phyloP scores from a whole-genome alignment of 345 rosid genomes.

The Moricandia moricandioides region DNA sequence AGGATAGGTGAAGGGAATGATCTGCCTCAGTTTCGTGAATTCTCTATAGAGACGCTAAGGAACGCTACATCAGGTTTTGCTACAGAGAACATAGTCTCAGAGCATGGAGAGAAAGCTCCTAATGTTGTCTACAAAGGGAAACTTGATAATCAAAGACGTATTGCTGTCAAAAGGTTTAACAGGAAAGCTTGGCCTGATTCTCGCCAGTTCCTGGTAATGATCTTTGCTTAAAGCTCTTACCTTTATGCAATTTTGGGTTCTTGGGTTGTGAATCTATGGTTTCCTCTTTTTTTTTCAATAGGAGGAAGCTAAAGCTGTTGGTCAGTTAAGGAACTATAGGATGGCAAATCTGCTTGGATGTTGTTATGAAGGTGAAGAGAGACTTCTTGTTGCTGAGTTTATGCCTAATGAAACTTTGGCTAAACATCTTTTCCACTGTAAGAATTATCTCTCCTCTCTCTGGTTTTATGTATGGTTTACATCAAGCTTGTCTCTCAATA shows the following conservation, averaged over 20 bases:
- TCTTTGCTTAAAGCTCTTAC: constrained; percentile 4
- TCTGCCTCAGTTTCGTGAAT: constrained; percentile 69
- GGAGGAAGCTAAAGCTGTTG: constrained; percentile 96
- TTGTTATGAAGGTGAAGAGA: constrained; percentile 84
- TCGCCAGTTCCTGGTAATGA: constrained; percentile 70
- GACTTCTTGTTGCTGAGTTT: constrained; percentile 88
- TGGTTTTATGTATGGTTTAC: neutral
- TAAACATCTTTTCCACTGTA: constrained; percentile 93
- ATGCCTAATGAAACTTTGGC: constrained; percentile 94
- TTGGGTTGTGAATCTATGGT: neutral
- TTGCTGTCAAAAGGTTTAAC: constrained; percentile 88
- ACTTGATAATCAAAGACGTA: constrained; percentile 68
- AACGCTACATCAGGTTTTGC: constrained; percentile 92
- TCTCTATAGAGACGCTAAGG: constrained; percentile 68
- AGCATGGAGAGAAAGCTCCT: constrained; percentile 96
- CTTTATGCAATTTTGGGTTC: neutral
- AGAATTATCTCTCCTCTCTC: constrained; percentile 22
- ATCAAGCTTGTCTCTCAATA: neutral
- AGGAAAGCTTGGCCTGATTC: constrained; percentile 92
- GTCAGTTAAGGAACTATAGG: constrained; percentile 68
- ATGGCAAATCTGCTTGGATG: constrained; percentile 90
- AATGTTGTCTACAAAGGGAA: constrained; percentile 94
- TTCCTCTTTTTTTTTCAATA: constrained; percentile 1
- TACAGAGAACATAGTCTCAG: constrained; percentile 83
- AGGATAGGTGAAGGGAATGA: constrained; percentile 44